Conservation (phyloP, 2,329 filamentous ascomycete genomes). For the Alternaria sp. region DNA sequence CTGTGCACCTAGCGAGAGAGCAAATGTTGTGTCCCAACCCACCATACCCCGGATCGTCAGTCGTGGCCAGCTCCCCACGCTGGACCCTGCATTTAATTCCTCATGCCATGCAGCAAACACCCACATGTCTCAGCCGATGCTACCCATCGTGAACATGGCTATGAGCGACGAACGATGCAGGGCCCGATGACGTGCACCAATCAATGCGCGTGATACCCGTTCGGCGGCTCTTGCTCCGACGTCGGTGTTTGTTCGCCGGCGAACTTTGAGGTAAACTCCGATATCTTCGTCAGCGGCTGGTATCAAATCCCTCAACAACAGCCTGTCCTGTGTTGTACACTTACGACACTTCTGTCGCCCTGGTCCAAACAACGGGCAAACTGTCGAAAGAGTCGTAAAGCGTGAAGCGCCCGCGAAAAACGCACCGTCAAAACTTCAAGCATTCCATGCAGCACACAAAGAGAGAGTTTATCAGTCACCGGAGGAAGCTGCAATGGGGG, state of each 20-base stretch:
- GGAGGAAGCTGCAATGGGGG: constrained; percentile 43
- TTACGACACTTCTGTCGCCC: not conserved
- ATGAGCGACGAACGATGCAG: not conserved
- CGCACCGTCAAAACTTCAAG: not conserved
- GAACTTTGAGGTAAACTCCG: constrained; percentile 10
- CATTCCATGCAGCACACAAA: constrained; percentile 38
- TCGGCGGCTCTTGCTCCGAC: constrained; percentile 23
- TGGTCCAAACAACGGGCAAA: not conserved
- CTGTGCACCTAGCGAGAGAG: not conserved
- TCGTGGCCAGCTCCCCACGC: not conserved
- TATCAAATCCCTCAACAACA: constrained; percentile 8
- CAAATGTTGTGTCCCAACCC: not conserved
- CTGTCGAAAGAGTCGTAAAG: not conserved
- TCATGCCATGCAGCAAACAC: not conserved
- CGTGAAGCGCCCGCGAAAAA: not conserved
- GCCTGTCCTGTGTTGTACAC: not conserved
- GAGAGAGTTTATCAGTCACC: constrained; percentile 32
- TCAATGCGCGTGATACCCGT: not conserved
- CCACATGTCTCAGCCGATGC: constrained; percentile 6
- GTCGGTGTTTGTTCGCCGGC: constrained; percentile 19
- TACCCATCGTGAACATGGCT: not conserved
- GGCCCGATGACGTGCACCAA: constrained; percentile 2
- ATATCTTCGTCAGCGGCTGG: constrained; percentile 8
- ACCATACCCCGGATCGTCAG: not conserved
- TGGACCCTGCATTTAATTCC: not conserved